These are phyloP conservation scores for Tilletia walkeri DNA, from an alignment of 1,284 basidiomycete genomes.

Conservation along the genomic window DNA sequence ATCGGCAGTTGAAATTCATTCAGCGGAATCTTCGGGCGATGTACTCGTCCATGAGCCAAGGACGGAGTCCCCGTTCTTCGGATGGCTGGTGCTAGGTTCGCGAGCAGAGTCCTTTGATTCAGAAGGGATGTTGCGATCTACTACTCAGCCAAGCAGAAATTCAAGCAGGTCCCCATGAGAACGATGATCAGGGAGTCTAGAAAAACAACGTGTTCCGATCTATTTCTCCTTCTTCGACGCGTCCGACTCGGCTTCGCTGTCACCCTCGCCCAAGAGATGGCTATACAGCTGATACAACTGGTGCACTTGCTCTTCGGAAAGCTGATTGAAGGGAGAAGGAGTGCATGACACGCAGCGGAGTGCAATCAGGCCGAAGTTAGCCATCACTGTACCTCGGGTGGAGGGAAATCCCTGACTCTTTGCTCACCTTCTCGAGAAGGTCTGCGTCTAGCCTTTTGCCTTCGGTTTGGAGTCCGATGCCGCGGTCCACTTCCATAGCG, in stretches of 20 bases:
- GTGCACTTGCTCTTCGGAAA: constrained; percentile 56
- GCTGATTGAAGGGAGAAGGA: constrained; percentile 16
- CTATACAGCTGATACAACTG: constrained; percentile 50
- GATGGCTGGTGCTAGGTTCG: background rate
- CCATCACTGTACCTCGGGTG: too few relatives aligned
- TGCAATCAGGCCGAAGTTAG: background rate
- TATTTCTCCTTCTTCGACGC: background rate
- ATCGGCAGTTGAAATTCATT: too few relatives aligned
- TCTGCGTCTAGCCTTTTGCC: constrained; percentile 39
- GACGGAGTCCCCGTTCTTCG: background rate
- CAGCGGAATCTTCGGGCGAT: background rate
- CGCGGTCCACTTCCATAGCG: constrained; percentile 34
- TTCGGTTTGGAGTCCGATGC: constrained; percentile 25
- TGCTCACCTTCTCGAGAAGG: constrained; percentile 37
- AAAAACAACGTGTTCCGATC: background rate
- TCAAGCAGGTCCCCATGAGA: background rate
- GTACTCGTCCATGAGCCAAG: background rate
- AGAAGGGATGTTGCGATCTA: background rate
- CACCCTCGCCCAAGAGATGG: background rate
- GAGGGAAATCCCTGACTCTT: background rate
- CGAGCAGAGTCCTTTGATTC: background rate
- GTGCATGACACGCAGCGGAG: too few relatives aligned
- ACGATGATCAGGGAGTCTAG: background rate
- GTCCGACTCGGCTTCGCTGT: background rate
- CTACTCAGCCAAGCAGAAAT: background rate